Evolutionary conservation across 2,329 filamentous ascomycete genomes (phyloP).

Genomic region (Alternaria viburni): DNA sequence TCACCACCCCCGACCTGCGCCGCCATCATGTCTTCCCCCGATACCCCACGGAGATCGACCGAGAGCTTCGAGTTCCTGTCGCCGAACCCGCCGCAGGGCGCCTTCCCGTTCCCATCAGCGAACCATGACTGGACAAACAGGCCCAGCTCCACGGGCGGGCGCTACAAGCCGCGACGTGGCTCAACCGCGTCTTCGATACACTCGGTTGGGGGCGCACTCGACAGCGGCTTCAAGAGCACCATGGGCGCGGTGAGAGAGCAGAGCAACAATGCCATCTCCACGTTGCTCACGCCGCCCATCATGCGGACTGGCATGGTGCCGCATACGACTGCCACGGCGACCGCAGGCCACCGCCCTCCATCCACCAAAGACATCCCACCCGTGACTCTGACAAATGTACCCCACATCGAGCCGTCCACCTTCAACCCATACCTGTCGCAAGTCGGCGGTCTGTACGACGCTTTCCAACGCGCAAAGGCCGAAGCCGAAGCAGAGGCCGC

Average conservation of each 20-base stretch:
- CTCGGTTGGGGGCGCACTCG: constrained; percentile 84
- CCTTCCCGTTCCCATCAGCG: constrained; percentile 64
- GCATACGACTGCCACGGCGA: constrained; percentile 71
- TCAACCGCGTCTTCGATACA: constrained; percentile 88
- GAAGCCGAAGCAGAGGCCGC: constrained; percentile 69
- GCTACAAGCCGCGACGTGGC: constrained; percentile 68
- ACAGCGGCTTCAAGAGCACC: constrained; percentile 68
- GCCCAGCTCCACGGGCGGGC: constrained; percentile 53
- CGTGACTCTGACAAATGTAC: constrained; percentile 87
- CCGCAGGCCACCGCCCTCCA: constrained; percentile 80
- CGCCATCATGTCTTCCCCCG: constrained; percentile 49
- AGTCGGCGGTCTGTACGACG: constrained; percentile 86
- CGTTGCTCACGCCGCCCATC: constrained; percentile 88
- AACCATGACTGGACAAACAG: constrained; percentile 61
- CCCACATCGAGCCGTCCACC: constrained; percentile 76
- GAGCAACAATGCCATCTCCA: constrained; percentile 94
- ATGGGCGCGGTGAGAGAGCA: constrained; percentile 70
- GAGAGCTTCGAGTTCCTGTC: constrained; percentile 58
- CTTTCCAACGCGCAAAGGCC: constrained; percentile 82
- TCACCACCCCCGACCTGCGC: constrained; percentile 33
- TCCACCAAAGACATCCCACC: constrained; percentile 90
- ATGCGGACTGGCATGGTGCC: constrained; percentile 85
- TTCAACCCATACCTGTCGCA: constrained; percentile 87
- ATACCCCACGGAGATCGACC: constrained; percentile 53
- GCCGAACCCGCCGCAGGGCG: constrained; percentile 47